Conservation (phyloP, 1,284 basidiomycete genomes). For the Schizophyllum amplum region DNA sequence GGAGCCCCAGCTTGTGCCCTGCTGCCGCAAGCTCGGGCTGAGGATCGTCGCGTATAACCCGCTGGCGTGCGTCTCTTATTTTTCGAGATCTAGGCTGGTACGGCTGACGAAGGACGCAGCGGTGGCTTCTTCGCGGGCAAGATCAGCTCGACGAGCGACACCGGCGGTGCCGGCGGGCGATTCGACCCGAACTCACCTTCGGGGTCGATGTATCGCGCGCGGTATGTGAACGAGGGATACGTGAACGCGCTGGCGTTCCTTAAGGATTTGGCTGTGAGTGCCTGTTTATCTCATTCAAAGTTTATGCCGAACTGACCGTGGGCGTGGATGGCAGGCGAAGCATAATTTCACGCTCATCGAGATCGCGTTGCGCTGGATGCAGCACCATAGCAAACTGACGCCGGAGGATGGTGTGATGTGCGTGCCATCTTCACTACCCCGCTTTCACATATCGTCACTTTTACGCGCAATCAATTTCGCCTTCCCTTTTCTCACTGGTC, state of each 20-base stretch:
- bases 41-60: slow-evolving; percentile 33
- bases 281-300: background rate
- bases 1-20: slow-evolving; percentile 48
- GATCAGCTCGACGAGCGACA: slow-evolving; percentile 23
- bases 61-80: slow-evolving; percentile 8
- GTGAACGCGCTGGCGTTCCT: slow-evolving; percentile 38
- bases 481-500: too few relatives aligned
- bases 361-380: slow-evolving; percentile 39
- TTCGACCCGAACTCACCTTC: slow-evolving; percentile 23
- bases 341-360: slow-evolving; percentile 33
- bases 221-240: slow-evolving; percentile 37
- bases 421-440: background rate
- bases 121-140: slow-evolving; percentile 41
- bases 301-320: background rate
- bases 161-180: slow-evolving; percentile 22
- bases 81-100: too few relatives aligned
- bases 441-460: too few relatives aligned
- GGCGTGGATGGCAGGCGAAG: slow-evolving; percentile 22
- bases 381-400: slow-evolving; percentile 38
- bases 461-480: too few relatives aligned
- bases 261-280: slow-evolving; percentile 27
- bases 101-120: too few relatives aligned
- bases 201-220: slow-evolving; percentile 32
- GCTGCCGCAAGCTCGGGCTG: slow-evolving; percentile 46
- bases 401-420: slow-evolving; percentile 30